Conservation (phyloP, 306 rosid species). For the Dalbergia oliveri region DNA sequence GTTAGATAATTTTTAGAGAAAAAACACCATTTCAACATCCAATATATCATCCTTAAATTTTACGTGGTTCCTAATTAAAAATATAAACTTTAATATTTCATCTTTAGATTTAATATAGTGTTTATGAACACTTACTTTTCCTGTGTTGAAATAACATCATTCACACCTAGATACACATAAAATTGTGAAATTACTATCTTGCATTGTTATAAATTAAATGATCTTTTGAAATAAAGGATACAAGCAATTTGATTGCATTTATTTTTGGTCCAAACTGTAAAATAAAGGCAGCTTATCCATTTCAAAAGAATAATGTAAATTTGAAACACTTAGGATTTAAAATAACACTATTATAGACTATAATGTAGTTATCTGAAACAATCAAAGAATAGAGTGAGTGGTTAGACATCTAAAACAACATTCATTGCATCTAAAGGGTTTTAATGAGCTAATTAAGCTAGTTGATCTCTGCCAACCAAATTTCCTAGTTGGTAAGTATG, state of each 20-base stretch:
- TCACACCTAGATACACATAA: too few species aligned
- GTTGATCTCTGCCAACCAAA: neutral
- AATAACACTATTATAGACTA: neutral
- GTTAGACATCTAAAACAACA: slow-evolving; percentile 28
- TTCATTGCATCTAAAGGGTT: slow-evolving; percentile 16
- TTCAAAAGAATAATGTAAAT: neutral
- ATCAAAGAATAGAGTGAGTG: slow-evolving; percentile 33
- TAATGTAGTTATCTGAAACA: slow-evolving; percentile 23
- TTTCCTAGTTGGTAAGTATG: slow-evolving; percentile 55
- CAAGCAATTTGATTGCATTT: neutral
- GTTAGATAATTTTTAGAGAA: too few species aligned
- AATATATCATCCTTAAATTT: too few species aligned
- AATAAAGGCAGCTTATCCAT: slow-evolving; percentile 9
- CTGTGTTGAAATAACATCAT: too few species aligned
- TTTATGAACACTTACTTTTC: too few species aligned
- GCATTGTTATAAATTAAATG: too few species aligned
- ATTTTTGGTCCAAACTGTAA: neutral
- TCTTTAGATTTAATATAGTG: too few species aligned
- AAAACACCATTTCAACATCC: too few species aligned
- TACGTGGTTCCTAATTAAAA: too few species aligned
- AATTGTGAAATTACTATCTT: too few species aligned
- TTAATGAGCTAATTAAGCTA: slow-evolving; percentile 11
- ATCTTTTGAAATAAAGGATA: too few species aligned
- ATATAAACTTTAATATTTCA: too few species aligned
- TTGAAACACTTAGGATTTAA: neutral